Base-by-base conservation (phyloP, 495 filamentous ascomycete genomes). In the Delitschia confertaspora region DNA sequence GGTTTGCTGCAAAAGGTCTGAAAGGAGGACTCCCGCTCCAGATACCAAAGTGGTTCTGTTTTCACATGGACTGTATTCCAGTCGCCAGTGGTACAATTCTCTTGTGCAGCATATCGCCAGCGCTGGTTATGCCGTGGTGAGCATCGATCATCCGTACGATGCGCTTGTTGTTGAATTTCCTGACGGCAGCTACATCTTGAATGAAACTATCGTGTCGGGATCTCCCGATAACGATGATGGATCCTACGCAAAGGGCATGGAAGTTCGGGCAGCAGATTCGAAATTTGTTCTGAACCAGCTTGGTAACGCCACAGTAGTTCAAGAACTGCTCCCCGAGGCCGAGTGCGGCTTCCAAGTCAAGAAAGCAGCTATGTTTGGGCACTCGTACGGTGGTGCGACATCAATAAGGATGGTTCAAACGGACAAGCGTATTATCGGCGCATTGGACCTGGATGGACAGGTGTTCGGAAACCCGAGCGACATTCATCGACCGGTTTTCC, bases 351-450 rank as follows among this genome's bases (percentile, higher is more conserved):
- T 49, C 14, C 14, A 50, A 19, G 33, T 18, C 8, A 19, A 31
- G 10, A 24, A 33, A 14, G 41, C 34, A 3, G 52, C 31, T 0
- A 32, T 42, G 13, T 42, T 14, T 21, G 73, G 75, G 0, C 73
- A 78, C 37, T 76, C 74, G 0, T 56, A 76, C 6, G 73, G 75
- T 16, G 75, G 75, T n/a, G 67, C 70, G 0, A 60, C 73, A 1
- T 56, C 73, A 2, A 64, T 71, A 4, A 43, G 56, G 7, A 57
- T 65, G 3, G 55, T 72, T 47, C 42, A 59, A 7, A 38, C 52
- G 6, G 70, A 75, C 20, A 33, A 45, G 11, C 60, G 66, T 0
- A 52, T 78, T 36, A 33, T 45, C 1, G 73, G 63, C 2, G 75
- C 67, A 2, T 35, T 73, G 4, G 66, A 70, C 42, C 47, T 74